Conservation (phyloP, 495 filamentous ascomycete species). For the Aspergillus sclerotioniger region DNA sequence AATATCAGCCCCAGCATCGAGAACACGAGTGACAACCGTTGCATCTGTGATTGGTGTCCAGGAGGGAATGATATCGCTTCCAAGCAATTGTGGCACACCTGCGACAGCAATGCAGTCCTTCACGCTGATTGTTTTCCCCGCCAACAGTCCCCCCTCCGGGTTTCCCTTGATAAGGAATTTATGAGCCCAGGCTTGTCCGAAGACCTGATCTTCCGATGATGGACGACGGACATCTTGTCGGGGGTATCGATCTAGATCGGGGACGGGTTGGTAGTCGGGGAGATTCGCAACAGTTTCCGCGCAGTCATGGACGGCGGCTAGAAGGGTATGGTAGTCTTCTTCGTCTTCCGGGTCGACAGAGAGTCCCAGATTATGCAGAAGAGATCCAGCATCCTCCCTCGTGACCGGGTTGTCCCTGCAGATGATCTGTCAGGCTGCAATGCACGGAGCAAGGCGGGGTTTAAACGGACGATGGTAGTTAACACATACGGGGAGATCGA, state of each 20-base stretch:
- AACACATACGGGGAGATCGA: slow-evolving; percentile 31
- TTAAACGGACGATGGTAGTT: background rate
- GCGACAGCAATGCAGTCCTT: slow-evolving; percentile 45
- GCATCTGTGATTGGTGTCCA: slow-evolving; percentile 46
- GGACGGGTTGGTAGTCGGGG: slow-evolving; percentile 32
- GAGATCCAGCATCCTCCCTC: slow-evolving; percentile 25
- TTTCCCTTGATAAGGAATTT: slow-evolving; percentile 33
- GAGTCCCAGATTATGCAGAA: slow-evolving; percentile 26
- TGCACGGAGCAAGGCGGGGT: background rate
- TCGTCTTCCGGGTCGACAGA: slow-evolving; percentile 28
- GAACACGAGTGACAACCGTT: slow-evolving; percentile 45
- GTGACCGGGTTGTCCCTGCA: slow-evolving; percentile 30
- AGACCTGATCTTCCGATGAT: slow-evolving; percentile 26
- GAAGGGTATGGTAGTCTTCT: slow-evolving; percentile 31
- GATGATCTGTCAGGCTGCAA: background rate
- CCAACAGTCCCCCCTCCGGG: slow-evolving; percentile 57
- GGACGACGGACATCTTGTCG: slow-evolving; percentile 31
- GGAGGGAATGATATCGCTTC: slow-evolving; percentile 34
- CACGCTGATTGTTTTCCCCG: slow-evolving; percentile 78
- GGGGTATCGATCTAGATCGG: slow-evolving; percentile 28
- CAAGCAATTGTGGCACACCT: slow-evolving; percentile 37
- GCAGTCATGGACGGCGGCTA: slow-evolving; percentile 36
- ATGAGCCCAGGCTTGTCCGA: slow-evolving; percentile 35
- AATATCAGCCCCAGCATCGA: slow-evolving; percentile 45
- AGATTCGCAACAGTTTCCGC: slow-evolving; percentile 27